Base-by-base conservation (phyloP, 768 basidiomycete species). In the Megacollybia marginata region DNA sequence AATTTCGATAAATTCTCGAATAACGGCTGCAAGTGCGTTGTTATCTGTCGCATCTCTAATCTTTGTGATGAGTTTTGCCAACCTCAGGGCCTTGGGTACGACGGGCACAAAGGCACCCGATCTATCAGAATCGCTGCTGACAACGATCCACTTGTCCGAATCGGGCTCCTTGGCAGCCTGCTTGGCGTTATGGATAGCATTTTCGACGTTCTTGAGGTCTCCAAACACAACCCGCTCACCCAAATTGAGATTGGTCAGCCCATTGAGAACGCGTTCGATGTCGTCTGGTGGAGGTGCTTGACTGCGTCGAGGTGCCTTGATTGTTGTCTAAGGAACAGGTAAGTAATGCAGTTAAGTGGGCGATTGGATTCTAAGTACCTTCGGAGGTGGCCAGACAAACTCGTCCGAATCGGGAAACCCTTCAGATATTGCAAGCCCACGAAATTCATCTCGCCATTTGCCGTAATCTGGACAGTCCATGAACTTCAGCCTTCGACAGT, bases 361-460 rank as follows among this genome's bases (percentile, higher is more conserved):
- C 13, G n/a, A 33, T 50, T 48, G 20, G 42, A 42, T n/a, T 48
- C 48, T 51, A n/a, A n/a, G n/a, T n/a, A 35, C 58, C 28, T 66
- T 64, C 44, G 62, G 64, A n/a, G 74, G 76, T 10, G 85, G 81
- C 87, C 87, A 90, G 36, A 87, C 68, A 56, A 90, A 85, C 23
- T 70, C 75, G 23, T 85, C 78, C 47, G 71, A 70, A 18, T 72
- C 68, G 2, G 70, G 70, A 54, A 77, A 86, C 10, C 85, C 88
- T 38, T 72, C 65, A 13, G 82, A 76, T 13, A 68, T 57, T 1
- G 80, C 82, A n/a, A 89, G 74, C 42, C 73, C 72, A 43, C 72
- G 64, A 61, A 90, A 89, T 54, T 77, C 76, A n/a, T 75, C 67
- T 20, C 73, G 70, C 87, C 87, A 90, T 9, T 61, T 60, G 2